Percentiles rank a stretch among this genome's conserved stretches.
phyloP scores from a whole-genome alignment of 768 basidiomycete species.

The Mycena capillaripes region DNA sequence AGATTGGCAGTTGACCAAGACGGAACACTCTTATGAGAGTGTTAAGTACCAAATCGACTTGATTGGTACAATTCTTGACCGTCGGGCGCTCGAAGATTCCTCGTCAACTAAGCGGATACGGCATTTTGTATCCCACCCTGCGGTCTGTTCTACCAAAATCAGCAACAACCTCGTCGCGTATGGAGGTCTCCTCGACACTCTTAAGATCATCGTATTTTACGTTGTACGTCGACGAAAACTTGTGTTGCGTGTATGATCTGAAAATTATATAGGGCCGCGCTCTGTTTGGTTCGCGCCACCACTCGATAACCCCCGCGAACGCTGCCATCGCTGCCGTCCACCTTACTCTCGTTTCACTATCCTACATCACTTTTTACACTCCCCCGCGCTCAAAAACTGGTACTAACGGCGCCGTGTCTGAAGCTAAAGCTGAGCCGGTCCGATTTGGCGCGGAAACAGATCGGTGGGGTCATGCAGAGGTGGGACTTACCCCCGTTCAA shows the following conservation, averaged over 20 bases:
- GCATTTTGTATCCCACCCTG: constrained; percentile 79
- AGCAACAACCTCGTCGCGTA: constrained; percentile 55
- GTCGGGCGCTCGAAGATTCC: constrained; percentile 48
- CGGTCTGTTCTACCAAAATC: constrained; percentile 77
- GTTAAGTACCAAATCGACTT: constrained; percentile 87
- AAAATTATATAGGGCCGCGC: constrained; percentile 66
- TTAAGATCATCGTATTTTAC: constrained; percentile 73
- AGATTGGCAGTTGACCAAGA: constrained; percentile 81
- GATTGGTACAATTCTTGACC: constrained; percentile 69
- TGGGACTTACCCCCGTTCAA: constrained; percentile 63
- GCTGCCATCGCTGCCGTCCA: constrained; percentile 79
- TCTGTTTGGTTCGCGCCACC: constrained; percentile 74
- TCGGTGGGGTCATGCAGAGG: constrained; percentile 67
- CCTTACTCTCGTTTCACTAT: constrained; percentile 70
- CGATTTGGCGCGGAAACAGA: constrained; percentile 71
- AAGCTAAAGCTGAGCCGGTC: constrained; percentile 47
- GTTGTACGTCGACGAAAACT: constrained; percentile 59
- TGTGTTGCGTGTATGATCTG: constrained; percentile 14
- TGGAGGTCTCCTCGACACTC: constrained; percentile 55
- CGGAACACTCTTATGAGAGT: constrained; percentile 74
- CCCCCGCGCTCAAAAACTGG: constrained; percentile 27
- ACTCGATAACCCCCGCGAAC: constrained; percentile 72
- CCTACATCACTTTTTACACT: constrained; percentile 57
- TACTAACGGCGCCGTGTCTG: constrained; percentile 23
- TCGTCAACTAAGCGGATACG: constrained; percentile 51